Base-by-base conservation (phyloP, 176 grass and related monocot genomes). In the Lolium rigidum region DNA sequence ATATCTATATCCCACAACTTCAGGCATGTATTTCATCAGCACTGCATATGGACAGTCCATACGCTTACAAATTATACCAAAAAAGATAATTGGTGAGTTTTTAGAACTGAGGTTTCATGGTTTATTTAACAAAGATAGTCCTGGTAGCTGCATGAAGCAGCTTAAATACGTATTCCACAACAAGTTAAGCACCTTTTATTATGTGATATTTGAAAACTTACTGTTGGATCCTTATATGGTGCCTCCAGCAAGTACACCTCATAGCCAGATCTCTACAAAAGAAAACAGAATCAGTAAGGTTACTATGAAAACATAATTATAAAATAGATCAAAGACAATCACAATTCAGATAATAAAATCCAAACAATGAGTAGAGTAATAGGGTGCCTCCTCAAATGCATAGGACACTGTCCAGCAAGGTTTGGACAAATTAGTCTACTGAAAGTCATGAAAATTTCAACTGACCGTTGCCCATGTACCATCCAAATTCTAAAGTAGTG, bases 161-260 rank as follows among this genome's bases (percentile, higher is more conserved):
- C 8, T 10, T 76, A 51, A 82, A 71, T 70, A 78, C 22, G 70
- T 71, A 82, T 78, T 74, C 67, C 18, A 63, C 76, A 86, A 49
- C 69, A 66, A 17, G 46, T 37, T 77, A 55, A 66, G 59, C 10
- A 20, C 35, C 35, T 37, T 17, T 37, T 50, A 38, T 89, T 39
- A 21, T 51, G 10, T 51, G 49, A 80, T 74, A 75, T 62, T 63
- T 22, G 56, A 38, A 16, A 93, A 90, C 86, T 92, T 86, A 95
- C 93, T 82, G 62, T 91, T 86, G 96, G 96, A 82, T 98, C 96
- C 79, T 98, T 98, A 71, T 98, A 98, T 80, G 96, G 96, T 80
- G 93, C 96, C 86, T 98, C 96, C 57, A 98, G 86, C 90, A 98
- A 68, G 90, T 94, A 98, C 51, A 98, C 93, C 84, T 98, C 96